Conservation (phyloP, 768 basidiomycete species). For the Trametes elegans region DNA sequence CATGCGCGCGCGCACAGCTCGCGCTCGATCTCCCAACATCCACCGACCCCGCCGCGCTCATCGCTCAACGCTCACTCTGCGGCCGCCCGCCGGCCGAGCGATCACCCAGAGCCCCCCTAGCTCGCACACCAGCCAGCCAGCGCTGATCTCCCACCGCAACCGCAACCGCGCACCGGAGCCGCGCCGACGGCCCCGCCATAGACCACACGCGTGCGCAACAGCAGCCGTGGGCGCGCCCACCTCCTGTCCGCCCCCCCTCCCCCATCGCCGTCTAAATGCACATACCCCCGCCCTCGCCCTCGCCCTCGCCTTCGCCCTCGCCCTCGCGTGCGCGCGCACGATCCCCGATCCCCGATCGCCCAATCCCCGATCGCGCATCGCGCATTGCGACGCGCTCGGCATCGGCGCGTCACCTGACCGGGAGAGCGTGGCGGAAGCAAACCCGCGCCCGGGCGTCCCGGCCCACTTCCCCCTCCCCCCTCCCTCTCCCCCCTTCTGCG, state of each 20-base stretch:
- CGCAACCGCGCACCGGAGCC: background rate
- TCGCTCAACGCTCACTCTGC: background rate
- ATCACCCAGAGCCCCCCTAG: background rate
- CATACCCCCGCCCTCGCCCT: too few relatives aligned
- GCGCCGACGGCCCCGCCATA: background rate
- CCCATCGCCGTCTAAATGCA: too few relatives aligned
- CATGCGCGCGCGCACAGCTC: too few relatives aligned
- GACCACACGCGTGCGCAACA: background rate
- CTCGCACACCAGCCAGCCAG: background rate
- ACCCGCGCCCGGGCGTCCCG: background rate
- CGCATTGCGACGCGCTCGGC: background rate
- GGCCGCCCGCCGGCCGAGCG: background rate
- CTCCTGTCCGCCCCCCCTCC: background rate
- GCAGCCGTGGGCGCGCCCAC: background rate
- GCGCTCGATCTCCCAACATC: background rate
- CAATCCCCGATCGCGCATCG: background rate
- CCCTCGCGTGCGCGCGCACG: too few relatives aligned
- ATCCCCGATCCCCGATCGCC: too few relatives aligned
- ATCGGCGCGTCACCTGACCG: background rate
- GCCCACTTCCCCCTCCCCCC: background rate
- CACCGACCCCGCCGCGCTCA: too few relatives aligned
- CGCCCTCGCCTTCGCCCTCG: too few relatives aligned
- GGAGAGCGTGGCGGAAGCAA: constrained; percentile 2
- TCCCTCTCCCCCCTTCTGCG: too few relatives aligned
- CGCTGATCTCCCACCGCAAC: background rate